These are phyloP conservation scores for Chaetoceros muelleri DNA, from an alignment of 108 stramenopile species.

Conservation along the genomic window DNA sequence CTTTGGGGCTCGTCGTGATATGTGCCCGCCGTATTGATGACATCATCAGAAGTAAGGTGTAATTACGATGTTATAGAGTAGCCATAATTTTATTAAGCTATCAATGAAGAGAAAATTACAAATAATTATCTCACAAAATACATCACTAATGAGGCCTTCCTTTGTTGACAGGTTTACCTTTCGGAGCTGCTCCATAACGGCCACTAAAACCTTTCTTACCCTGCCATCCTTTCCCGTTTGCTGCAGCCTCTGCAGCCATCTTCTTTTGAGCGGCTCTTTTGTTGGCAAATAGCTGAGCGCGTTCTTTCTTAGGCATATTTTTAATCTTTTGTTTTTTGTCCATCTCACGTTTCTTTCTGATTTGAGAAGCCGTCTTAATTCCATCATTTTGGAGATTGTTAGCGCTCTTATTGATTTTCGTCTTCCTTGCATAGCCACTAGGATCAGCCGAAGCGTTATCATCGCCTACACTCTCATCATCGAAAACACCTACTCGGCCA, in stretches of 20 bases:
- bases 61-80: too few relatives aligned
- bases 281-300: conserved; percentile 23
- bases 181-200: not conserved
- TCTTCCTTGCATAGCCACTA: conserved; percentile 12
- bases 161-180: not conserved
- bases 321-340: conserved; percentile 70
- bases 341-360: conserved; percentile 64
- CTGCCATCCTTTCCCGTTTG: conserved; percentile 15
- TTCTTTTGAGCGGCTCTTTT: conserved; percentile 5
- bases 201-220: conserved; percentile 30
- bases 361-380: conserved; percentile 41
- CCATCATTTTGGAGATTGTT: conserved; percentile 15
- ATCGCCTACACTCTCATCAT: conserved; percentile 49
- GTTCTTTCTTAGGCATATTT: conserved; percentile 69
- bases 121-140: too few relatives aligned
- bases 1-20: too few relatives aligned
- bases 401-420: conserved; percentile 28
- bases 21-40: too few relatives aligned
- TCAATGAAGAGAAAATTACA: too few relatives aligned
- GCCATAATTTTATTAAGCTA: too few relatives aligned
- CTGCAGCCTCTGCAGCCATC: conserved; percentile 13
- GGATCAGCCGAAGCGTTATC: conserved; percentile 12
- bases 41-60: too few relatives aligned
- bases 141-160: not conserved
- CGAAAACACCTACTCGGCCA: conserved; percentile 79